Conservation (phyloP, 1,139 yeast species). For the Geotrichum carabidarum region DNA sequence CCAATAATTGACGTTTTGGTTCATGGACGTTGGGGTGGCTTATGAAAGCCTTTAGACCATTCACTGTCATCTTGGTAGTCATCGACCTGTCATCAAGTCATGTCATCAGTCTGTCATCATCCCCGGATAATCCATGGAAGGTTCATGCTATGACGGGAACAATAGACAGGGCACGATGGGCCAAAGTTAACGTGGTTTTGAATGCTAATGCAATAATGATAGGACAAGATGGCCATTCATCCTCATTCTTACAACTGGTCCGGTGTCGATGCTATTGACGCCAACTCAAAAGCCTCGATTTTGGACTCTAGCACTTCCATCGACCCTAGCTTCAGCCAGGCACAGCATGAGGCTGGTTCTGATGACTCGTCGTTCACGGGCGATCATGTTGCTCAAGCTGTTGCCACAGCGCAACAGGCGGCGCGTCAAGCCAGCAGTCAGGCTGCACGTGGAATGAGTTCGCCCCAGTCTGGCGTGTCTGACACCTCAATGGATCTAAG, state of each 20-base stretch:
- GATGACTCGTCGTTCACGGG: conserved; percentile 16
- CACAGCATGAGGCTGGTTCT: conserved; percentile 7
- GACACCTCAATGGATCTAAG: conserved; percentile 12
- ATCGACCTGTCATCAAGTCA: conserved; percentile 2
- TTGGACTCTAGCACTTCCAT: conserved; percentile 15
- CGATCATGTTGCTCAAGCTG: conserved; percentile 19
- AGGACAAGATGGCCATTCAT: conserved; percentile 13
- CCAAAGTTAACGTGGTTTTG: background rate
- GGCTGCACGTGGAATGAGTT: conserved; percentile 1
- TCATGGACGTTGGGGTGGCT: conserved; percentile 1
- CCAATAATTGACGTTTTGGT: background rate
- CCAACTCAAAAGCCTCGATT: conserved; percentile 9
- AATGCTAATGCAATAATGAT: background rate
- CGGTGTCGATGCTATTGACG: conserved; percentile 18
- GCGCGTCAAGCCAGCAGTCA: conserved; percentile 8
- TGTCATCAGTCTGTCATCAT: conserved; percentile 5
- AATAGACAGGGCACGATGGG: background rate
- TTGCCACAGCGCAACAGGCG: conserved; percentile 17
- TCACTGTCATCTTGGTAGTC: background rate
- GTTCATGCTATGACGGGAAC: background rate
- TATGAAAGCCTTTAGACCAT: conserved; percentile 3
- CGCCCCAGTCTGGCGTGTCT: conserved; percentile 3
- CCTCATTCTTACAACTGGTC: conserved; percentile 14
- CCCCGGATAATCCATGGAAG: background rate
- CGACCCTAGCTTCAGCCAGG: conserved; percentile 18